Conservation (phyloP, 345 rosid genomes). For the Microcos paniculata region DNA sequence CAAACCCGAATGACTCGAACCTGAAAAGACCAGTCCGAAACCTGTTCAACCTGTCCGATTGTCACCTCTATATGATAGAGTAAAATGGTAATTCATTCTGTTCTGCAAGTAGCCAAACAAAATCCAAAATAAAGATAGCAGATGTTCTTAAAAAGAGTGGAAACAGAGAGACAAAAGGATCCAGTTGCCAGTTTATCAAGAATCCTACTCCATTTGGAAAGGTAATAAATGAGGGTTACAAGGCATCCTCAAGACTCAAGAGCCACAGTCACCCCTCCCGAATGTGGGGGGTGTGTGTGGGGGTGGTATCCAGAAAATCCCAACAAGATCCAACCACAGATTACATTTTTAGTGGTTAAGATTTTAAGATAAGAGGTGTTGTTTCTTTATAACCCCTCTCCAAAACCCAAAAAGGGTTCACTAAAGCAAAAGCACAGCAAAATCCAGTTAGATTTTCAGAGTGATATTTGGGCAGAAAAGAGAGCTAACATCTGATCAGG, state of each 20-base stretch:
- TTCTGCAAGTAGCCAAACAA: constrained; percentile 24
- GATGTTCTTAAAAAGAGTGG: background rate
- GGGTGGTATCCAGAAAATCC: background rate
- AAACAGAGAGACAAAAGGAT: constrained; percentile 10
- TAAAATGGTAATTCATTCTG: background rate
- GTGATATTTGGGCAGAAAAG: background rate
- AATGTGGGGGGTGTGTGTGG: no score
- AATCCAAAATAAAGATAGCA: constrained; percentile 9
- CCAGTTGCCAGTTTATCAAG: constrained; percentile 10
- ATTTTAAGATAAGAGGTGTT: background rate
- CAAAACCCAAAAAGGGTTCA: no score
- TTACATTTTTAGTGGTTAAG: background rate
- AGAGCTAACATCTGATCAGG: background rate
- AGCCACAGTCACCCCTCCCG: background rate
- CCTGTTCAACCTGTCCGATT: no score
- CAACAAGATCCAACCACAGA: background rate
- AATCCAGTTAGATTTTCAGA: constrained; percentile 26
- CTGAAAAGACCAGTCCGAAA: no score
- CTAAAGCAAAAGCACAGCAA: constrained; percentile 5
- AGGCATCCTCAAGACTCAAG: background rate
- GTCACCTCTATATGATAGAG: no score
- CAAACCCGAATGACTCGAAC: no score
- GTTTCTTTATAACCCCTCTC: background rate
- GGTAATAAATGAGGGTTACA: background rate
- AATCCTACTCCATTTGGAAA: constrained; percentile 28